These are phyloP conservation scores for Jamesozyma spencerorum DNA, from an alignment of 805 yeast genomes.

Conservation along the genomic window DNA sequence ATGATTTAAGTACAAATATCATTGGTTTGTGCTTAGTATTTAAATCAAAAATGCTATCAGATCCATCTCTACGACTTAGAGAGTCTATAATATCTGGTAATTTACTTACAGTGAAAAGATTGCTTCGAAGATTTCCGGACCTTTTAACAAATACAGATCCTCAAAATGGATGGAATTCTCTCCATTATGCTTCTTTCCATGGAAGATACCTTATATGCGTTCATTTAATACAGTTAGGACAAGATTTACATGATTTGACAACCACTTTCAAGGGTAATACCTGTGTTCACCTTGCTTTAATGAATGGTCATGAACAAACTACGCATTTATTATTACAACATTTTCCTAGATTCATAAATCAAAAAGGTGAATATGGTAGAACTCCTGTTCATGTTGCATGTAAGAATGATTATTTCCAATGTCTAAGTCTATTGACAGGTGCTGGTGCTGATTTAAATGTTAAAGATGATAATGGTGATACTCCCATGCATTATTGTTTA, in stretches of 20 bases:
- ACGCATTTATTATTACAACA: constrained; percentile 65
- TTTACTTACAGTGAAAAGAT: constrained; percentile 50
- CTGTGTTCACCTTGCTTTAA: constrained; percentile 61
- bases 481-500: constrained; percentile 78
- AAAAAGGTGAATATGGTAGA: constrained; percentile 37
- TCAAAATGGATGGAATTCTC: constrained; percentile 67
- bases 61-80: constrained; percentile 58
- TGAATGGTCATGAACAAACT: constrained; percentile 58
- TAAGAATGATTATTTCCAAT: constrained; percentile 47
- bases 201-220: constrained; percentile 66
- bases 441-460: constrained; percentile 70
- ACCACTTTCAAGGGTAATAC: constrained; percentile 50
- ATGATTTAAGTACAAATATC: too few relatives aligned
- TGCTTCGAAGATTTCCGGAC: constrained; percentile 60
- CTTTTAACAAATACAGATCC: constrained; percentile 62
- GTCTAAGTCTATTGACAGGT: constrained; percentile 55
- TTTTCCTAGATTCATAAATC: constrained; percentile 46
- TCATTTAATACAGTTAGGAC: constrained; percentile 46
- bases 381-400: constrained; percentile 69
- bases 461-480: constrained; percentile 66
- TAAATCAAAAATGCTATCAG: constrained; percentile 30
- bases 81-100: constrained; percentile 57
- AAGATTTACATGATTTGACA: constrained; percentile 42
- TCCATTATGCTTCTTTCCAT: constrained; percentile 71
- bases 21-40: too few relatives aligned